Base-by-base conservation (phyloP, 441 rosid genomes). In the Pelargonium australe region DNA sequence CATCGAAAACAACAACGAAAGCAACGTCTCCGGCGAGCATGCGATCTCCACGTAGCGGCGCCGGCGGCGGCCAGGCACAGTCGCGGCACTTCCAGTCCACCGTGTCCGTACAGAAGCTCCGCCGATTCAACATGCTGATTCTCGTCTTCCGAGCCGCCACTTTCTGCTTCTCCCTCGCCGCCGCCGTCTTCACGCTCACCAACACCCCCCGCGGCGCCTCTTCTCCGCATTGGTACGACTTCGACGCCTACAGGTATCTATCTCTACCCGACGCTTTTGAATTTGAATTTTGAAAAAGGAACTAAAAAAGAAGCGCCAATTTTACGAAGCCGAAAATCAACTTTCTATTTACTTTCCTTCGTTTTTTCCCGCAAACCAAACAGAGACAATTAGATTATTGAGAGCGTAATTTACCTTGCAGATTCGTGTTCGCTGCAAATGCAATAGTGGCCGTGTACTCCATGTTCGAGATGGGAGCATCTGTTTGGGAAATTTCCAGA, bases 401-500 rank as follows among this genome's bases (percentile, higher is more conserved):
- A 25, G 31, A 25, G 31, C 31, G 3, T 25, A 25, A 34, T 4
- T 34, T 34, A 34, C 37, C 5, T 34, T 64, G 79, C 86, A 90
- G 97, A 75, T 89, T 85, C 78, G 81, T 83, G 34, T 78, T 89
- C 47, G 93, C 91, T 0, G 92, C 92, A 64, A 91, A 87, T 77
- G 88, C 92, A 74, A 88, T 94, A 71, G 98, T 88, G 53, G 82
- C 96, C 58, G 14, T 94, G 3, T 94, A 91, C 83, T 94, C 98
- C 5, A 80, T 88, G 40, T 82, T 91, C 76, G 95, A 89, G 80
- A 79, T 88, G 82, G 85, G 78, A 41, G 83, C 81, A 34, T 81
- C 97, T 37, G 92, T 86, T 67, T 91, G 96, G 97, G 98, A 94
- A 74, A 83, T 49, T 49, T 49, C 57, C 57, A 49, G 57, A 49